Evolutionary conservation across 73 alveolate species (phyloP).

Genomic region (Durusdinium trenchii): DNA sequence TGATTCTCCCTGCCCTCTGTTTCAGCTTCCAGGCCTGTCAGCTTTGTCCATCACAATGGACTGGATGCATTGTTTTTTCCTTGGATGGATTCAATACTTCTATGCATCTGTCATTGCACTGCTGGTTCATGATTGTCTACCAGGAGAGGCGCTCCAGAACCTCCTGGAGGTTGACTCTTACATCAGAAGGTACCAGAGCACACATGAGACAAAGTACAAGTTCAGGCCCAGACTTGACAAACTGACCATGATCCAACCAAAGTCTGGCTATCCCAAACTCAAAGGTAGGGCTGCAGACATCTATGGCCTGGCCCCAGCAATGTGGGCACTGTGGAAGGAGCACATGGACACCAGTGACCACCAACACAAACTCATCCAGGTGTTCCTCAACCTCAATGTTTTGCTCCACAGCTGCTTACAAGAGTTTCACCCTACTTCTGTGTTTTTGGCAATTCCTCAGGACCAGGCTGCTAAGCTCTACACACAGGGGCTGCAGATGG

Average conservation of each 20-base stretch:
- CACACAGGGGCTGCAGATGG: not conserved
- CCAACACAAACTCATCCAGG: not conserved
- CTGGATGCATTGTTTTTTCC: not conserved
- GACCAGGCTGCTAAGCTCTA: not conserved
- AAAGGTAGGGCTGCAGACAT: not conserved
- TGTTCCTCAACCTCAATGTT: not conserved
- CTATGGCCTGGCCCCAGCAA: not conserved
- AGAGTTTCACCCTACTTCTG: not conserved
- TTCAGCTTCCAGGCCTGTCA: not conserved
- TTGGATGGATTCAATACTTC: conserved; percentile 5
- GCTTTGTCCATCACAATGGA: not conserved
- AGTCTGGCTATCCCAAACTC: not conserved
- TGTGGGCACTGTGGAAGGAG: not conserved
- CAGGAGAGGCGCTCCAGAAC: not conserved
- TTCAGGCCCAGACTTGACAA: not conserved
- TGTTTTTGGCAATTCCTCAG: not conserved
- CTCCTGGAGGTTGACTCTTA: not conserved
- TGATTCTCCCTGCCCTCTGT: not conserved
- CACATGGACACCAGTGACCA: not conserved
- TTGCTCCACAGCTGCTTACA: not conserved
- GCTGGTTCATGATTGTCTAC: not conserved
- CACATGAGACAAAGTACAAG: not conserved
- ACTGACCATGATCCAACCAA: not conserved
- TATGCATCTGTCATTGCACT: not conserved
- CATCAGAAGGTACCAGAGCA: not conserved